These are phyloP conservation scores for Mycena latifolia DNA, from an alignment of 768 basidiomycete species.

Conservation along the genomic window DNA sequence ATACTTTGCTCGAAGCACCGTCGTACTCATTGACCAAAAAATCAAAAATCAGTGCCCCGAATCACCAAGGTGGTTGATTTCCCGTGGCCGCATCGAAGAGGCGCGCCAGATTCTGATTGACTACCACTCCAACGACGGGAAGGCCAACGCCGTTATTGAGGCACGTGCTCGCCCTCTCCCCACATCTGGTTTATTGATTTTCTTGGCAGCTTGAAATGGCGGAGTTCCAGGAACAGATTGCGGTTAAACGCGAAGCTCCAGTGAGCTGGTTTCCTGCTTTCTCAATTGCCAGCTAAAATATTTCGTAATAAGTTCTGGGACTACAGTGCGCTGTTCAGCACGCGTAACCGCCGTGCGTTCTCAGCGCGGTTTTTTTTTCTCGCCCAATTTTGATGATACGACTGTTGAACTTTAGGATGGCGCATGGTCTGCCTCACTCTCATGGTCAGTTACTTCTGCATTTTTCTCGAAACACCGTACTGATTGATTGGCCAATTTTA, in stretches of 20 bases:
- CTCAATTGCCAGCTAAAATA: background rate
- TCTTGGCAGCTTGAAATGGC: constrained; percentile 38
- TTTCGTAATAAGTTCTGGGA: constrained; percentile 39
- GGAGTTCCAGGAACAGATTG: constrained; percentile 40
- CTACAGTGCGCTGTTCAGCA: constrained; percentile 37
- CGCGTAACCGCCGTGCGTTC: constrained; percentile 34
- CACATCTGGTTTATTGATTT: too few relatives aligned
- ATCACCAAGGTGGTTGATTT: constrained; percentile 44
- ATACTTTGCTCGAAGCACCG: too few relatives aligned
- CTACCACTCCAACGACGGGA: constrained; percentile 42
- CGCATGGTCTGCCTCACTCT: constrained; percentile 41
- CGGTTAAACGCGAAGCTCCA: constrained; percentile 33
- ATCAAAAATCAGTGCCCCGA: too few relatives aligned
- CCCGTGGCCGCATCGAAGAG: constrained; percentile 46
- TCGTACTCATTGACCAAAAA: too few relatives aligned
- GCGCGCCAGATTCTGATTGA: constrained; percentile 46
- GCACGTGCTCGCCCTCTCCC: too few relatives aligned
- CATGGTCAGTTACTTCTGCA: constrained; percentile 30
- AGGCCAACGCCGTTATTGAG: constrained; percentile 42
- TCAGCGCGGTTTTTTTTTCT: too few relatives aligned
- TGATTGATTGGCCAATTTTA: background rate
- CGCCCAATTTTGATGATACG: too few relatives aligned
- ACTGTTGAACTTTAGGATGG: constrained; percentile 34
- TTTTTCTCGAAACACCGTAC: background rate
- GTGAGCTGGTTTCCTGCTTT: background rate